These are phyloP conservation scores for Apophysomyces variabilis DNA, from an alignment of 371 early-diverging fungal species.

Conservation along the genomic window DNA sequence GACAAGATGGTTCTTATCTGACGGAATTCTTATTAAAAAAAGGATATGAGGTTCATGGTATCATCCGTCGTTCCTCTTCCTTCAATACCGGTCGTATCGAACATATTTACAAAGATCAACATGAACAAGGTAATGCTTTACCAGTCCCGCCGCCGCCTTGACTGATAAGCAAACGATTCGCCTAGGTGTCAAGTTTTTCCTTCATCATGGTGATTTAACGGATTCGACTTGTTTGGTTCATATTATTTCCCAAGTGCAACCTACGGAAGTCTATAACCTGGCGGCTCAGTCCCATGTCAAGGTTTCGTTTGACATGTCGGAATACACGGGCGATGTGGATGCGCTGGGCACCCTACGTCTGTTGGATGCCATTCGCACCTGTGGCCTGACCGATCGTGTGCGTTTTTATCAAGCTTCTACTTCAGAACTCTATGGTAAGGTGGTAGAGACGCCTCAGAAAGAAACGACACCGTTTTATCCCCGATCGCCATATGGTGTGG, in stretches of 20 bases:
- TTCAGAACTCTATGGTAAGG: slow-evolving; percentile 82
- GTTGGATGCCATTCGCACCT: slow-evolving; percentile 80
- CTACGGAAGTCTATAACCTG: slow-evolving; percentile 80
- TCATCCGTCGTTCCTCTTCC: slow-evolving; percentile 83
- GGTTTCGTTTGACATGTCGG: slow-evolving; percentile 87
- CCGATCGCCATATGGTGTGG: slow-evolving; percentile 83
- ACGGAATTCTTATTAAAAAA: slow-evolving; percentile 76
- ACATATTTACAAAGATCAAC: slow-evolving; percentile 78
- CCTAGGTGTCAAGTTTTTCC: slow-evolving; percentile 70
- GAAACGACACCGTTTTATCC: slow-evolving; percentile 88
- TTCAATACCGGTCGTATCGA: slow-evolving; percentile 87
- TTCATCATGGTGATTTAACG: slow-evolving; percentile 85
- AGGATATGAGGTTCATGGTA: slow-evolving; percentile 86
- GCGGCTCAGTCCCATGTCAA: slow-evolving; percentile 82
- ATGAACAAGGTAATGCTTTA: slow-evolving; percentile 56
- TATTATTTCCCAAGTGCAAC: slow-evolving; percentile 74
- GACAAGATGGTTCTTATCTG: slow-evolving; percentile 86
- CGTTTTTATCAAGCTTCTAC: slow-evolving; percentile 86
- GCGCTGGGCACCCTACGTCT: slow-evolving; percentile 82
- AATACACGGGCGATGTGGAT: slow-evolving; percentile 89
- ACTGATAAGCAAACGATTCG: neutral
- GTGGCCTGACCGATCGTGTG: slow-evolving; percentile 69
- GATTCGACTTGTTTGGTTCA: slow-evolving; percentile 80
- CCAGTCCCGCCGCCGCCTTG: neutral
- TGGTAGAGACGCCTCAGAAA: slow-evolving; percentile 76